Evolutionary conservation across 106 monocot genomes (phyloP), one percentile per base, ranked within the genome.

Genomic region (Acanthochlamys bracteata): DNA sequence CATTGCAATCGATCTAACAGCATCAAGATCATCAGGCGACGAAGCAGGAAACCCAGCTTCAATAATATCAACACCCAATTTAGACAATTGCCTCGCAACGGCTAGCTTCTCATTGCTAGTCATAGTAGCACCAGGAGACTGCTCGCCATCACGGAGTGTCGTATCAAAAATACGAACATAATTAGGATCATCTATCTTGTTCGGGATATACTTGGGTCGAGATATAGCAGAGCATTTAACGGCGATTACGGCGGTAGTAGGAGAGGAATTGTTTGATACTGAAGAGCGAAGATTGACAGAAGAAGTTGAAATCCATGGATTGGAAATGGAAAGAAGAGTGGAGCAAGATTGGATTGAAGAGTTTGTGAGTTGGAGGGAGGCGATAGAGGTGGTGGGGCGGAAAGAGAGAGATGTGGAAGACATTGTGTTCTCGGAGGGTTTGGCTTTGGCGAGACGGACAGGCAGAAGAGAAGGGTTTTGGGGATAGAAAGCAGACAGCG

Each of bases 41-140:
- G 92, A 92, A 2, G 92, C 91, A 9, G 91, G 96, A 74, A 88
- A 98, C 0, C 91, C 91, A 25, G 96, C 96, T 74, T 91, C 91
- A 60, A 98, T 98, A 69, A 98, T 83, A 73, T 98, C 91, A 25
- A 98, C 96, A 23, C 96, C 83, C 11, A 98, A 88, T 53, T 61
- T 65, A 42, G 85, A 57, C 54, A 98, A 85, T 58, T 79, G 83
- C 64, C 80, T 77, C 10, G 96, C 96, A 51, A 92, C 66, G 46
- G 83, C 74, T 47, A 98, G 80, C 85, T 92, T 98, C 79, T 98
- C 84, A 20, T 39, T 42, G 75, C 75, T 78, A 54, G 88, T 98
- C 96, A 98, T 98, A 60, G 91, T 83, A 72, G 96, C 96, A 42
- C 96, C 96, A 8, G 96, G 96, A 19, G 96, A 88, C 74, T 98